Evolutionary conservation across 768 basidiomycete genomes (phyloP), one percentile per base, ranked within the genome.

Genomic region (Serendipita indica): DNA sequence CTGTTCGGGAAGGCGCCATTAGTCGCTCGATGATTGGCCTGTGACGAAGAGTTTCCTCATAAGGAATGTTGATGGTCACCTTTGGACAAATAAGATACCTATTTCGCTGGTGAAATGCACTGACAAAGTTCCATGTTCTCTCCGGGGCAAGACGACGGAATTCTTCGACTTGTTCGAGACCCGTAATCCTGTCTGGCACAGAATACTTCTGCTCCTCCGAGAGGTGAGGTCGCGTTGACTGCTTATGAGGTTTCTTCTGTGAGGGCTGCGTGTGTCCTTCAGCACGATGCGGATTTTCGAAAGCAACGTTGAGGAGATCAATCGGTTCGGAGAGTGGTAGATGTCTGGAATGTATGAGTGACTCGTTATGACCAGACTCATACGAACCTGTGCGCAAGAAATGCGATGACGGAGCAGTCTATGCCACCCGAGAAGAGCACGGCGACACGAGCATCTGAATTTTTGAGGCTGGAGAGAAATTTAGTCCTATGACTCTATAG

Each of bases 391-490:
- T 93, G 79, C 1, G 90, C 86, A 3, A 99, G 73, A 65, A 79
- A 84, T 0, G 93, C 81, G 4, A 98, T 65, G 37, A 88, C 72
- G 0, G 93, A 84, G 10, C 84, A 97, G 67, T 99, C 96, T 41
- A 99, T 89, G 0, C 96, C 96, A 30, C 96, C 96, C 34, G 90
- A 94, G 69, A 98, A 99, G 6, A 99, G 76, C 6, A 99, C 76
- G 1, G 86, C 91, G 2, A 96, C 74, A 57, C 84, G 76, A 3
- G 83, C 75, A 4, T 73, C 73, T 57, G 65, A 58, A 2, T 60
- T 60, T 12, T 60, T 62, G 14, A 71, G 70, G 45, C 35, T 20
- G 16, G 10, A 60, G 32, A 35, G 33, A 28, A 37, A 33, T 45
- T 39, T 35, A 37, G 13, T 34, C 18, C 16, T 14, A n/a, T 33